Conservation (phyloP, 1,284 basidiomycete genomes). For the Pascua guehoae region DNA sequence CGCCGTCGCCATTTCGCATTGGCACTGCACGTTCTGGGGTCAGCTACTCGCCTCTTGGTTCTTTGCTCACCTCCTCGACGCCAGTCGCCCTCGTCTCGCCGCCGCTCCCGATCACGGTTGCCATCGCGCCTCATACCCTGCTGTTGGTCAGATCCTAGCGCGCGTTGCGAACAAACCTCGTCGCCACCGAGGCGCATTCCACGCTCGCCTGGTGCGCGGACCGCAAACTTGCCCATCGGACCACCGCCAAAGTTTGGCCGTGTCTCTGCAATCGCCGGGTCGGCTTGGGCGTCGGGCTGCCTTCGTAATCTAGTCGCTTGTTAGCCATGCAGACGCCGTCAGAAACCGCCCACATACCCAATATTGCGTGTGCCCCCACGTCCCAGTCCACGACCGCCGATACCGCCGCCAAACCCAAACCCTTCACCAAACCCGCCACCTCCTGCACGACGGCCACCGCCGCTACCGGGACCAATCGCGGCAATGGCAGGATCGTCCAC, state of each 20-base stretch:
- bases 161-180: slow-evolving; percentile 9
- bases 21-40: slow-evolving; percentile 1
- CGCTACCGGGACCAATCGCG: slow-evolving; percentile 21
- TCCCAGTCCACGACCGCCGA: slow-evolving; percentile 26
- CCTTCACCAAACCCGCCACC: slow-evolving; percentile 41
- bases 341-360: slow-evolving; percentile 23
- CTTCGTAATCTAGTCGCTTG: slow-evolving; percentile 5
- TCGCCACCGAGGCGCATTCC: slow-evolving; percentile 28
- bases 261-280: slow-evolving; percentile 20
- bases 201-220: slow-evolving; percentile 19
- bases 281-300: slow-evolving; percentile 11
- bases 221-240: slow-evolving; percentile 37
- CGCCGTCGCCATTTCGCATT: slow-evolving; percentile 4
- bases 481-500: slow-evolving; percentile 44
- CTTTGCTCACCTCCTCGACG: slow-evolving; percentile 15
- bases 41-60: too few relatives aligned
- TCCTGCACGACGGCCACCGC: slow-evolving; percentile 19
- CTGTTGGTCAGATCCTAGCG: neutral
- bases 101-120: slow-evolving; percentile 1
- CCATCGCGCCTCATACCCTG: slow-evolving; percentile 1
- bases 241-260: slow-evolving; percentile 18
- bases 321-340: slow-evolving; percentile 2
- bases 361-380: slow-evolving; percentile 30
- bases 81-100: slow-evolving; percentile 18
- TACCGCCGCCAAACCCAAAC: slow-evolving; percentile 45